Conservation (phyloP, 805 yeast species). For the Saccharomycopsis sp. region DNA sequence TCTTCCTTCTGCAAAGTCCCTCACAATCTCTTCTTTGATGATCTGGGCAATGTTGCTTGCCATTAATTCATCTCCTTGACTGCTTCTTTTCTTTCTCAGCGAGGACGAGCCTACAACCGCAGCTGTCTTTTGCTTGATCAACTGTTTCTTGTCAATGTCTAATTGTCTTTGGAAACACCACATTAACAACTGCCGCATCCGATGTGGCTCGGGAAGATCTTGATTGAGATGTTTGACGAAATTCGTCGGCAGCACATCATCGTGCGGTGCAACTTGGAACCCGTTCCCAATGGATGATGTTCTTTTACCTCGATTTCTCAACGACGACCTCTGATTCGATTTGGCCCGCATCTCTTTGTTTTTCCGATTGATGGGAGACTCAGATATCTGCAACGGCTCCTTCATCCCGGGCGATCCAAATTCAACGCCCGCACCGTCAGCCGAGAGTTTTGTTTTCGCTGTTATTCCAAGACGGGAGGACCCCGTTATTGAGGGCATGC, state of each 20-base stretch:
- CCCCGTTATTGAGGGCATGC: too few relatives aligned
- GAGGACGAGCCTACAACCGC: neutral
- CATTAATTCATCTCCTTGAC: conserved; percentile 28
- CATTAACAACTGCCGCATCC: conserved; percentile 56
- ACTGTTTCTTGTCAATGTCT: conserved; percentile 23
- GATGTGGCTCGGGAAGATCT: conserved; percentile 60
- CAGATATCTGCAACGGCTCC: conserved; percentile 19
- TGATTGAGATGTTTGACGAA: conserved; percentile 55
- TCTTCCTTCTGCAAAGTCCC: conserved; percentile 50
- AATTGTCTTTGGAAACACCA: conserved; percentile 57
- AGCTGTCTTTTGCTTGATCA: conserved; percentile 23
- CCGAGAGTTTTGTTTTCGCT: too few relatives aligned
- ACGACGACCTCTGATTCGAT: conserved; percentile 36
- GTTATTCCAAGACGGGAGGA: too few relatives aligned
- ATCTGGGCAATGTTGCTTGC: conserved; percentile 47
- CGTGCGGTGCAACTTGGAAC: conserved; percentile 56
- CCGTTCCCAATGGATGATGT: conserved; percentile 72
- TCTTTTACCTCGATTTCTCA: conserved; percentile 57
- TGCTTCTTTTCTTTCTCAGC: conserved; percentile 11
- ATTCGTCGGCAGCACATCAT: conserved; percentile 43
- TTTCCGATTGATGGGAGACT: conserved; percentile 21
- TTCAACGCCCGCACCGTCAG: too few relatives aligned
- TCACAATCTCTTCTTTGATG: conserved; percentile 53
- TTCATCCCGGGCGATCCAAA: conserved; percentile 15
- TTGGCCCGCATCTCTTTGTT: conserved; percentile 23